Evolutionary conservation across 257 asterid genomes (phyloP), one percentile per base, ranked within the genome.

Genomic region (Fraxinus anomala): DNA sequence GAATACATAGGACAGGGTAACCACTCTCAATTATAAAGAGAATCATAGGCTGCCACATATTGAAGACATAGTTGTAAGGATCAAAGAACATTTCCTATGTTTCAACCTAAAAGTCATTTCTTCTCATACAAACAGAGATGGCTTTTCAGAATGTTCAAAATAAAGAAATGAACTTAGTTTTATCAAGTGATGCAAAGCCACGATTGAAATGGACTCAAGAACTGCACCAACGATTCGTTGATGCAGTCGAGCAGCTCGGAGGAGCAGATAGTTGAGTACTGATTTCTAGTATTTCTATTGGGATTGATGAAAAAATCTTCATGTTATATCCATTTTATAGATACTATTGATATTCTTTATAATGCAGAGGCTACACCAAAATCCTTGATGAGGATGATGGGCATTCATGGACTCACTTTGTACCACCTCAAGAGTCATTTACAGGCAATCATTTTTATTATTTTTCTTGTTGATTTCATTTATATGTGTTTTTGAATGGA

Each of bases 351-450:
- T 63, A 4, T 26, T 63, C 4, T 63, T 65, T 81, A 66, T 33
- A 74, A 82, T 84, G 91, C 93, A 93, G 99, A 91, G 88, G 99
- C 99, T 76, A 93, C 98, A 51, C 99, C 99, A 1, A 95, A 95
- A 83, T 85, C 96, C 13, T 86, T 95, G 94, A 95, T 91, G 99
- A 95, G 96, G 82, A 87, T 91, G 28, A 93, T 95, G 97, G 92
- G 91, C 70, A 88, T 95, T 78, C 92, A 82, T 75, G 99, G 99
- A 3, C 89, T 95, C 74, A 95, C 99, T 74, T 76, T 93, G 83
- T 95, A 92, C 82, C 99, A 95, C 76, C 97, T 95, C 84, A 95
- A 95, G 88, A 95, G 99, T 81, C 99, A 95, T 86, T 89, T 95
- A 56, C 99, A 94, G 96, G 99, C 59, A 86, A 72, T 8, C 42